Evolutionary conservation across 805 yeast genomes (phyloP).

Genomic region (Zygosaccharomyces pseudorouxii): DNA sequence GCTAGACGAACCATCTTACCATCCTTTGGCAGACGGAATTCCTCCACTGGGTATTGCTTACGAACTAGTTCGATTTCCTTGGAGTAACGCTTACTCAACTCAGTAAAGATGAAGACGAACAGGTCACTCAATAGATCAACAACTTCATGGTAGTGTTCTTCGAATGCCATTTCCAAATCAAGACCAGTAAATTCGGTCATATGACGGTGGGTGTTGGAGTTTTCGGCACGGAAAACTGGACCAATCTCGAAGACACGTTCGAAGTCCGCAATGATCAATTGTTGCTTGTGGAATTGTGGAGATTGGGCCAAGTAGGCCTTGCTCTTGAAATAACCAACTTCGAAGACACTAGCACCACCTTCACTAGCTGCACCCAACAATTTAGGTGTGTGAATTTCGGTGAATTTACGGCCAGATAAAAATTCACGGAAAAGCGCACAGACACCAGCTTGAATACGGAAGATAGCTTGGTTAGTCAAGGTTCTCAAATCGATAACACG

Average conservation of each 20-base stretch:
- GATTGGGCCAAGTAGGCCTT: conserved; percentile 95
- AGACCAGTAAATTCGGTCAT: conserved; percentile 98
- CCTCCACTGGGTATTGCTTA: conserved; percentile 95
- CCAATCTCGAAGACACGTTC: conserved; percentile 95
- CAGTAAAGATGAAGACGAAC: conserved; percentile 82
- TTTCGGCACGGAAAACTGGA: conserved; percentile 98
- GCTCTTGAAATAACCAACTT: conserved; percentile 86
- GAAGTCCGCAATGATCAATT: conserved; percentile 95
- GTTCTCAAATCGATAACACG: conserved; percentile 97
- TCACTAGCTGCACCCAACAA: conserved; percentile 93
- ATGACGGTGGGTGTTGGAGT: conserved; percentile 98
- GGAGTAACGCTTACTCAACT: conserved; percentile 73
- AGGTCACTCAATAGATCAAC: conserved; percentile 57
- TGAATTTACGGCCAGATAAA: conserved; percentile 59
- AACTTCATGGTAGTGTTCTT: conserved; percentile 96
- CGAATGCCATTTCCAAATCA: conserved; percentile 97
- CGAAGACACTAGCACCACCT: conserved; percentile 97
- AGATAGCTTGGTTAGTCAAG: conserved; percentile 94
- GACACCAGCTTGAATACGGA: conserved; percentile 89
- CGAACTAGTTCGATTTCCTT: conserved; percentile 86
- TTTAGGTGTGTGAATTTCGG: conserved; percentile 95
- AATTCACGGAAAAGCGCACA: conserved; percentile 86
- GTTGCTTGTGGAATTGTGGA: conserved; percentile 97
- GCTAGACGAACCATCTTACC: conserved; percentile 90
- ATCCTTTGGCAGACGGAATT: conserved; percentile 87